These are phyloP conservation scores for Clitocybe nebularis DNA, from an alignment of 1,284 basidiomycete genomes.

Conservation along the genomic window DNA sequence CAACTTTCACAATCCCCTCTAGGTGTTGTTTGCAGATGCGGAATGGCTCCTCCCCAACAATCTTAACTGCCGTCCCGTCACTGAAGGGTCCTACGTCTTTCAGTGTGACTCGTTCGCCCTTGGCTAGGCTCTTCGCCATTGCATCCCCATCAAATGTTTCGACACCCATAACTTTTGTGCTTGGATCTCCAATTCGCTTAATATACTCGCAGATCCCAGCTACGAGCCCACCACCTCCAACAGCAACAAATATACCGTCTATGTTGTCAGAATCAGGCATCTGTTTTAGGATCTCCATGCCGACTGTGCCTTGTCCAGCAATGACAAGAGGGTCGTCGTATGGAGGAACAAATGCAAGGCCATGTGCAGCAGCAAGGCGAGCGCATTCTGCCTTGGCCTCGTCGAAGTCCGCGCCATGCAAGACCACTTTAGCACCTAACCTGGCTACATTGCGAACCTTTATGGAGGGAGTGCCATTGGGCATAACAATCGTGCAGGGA, in stretches of 20 bases:
- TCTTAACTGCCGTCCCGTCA: slow-evolving; percentile 98
- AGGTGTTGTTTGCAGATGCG: slow-evolving; percentile 84
- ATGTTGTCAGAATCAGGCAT: slow-evolving; percentile 69
- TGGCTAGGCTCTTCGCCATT: slow-evolving; percentile 77
- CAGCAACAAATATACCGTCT: slow-evolving; percentile 85
- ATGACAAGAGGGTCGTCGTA: slow-evolving; percentile 98
- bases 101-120: slow-evolving; percentile 79
- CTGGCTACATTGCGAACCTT: slow-evolving; percentile 94
- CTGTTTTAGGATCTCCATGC: slow-evolving; percentile 92
- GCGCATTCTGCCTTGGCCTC: slow-evolving; percentile 95
- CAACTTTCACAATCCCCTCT: slow-evolving; percentile 84
- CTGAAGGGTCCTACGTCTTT: slow-evolving; percentile 94
- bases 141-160: slow-evolving; percentile 97
- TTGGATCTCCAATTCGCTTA: slow-evolving; percentile 88
- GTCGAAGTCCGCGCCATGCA: slow-evolving; percentile 93
- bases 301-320: slow-evolving; percentile 95
- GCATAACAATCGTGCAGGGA: slow-evolving; percentile 99
- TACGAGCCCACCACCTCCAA: slow-evolving; percentile 93
- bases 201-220: slow-evolving; percentile 91
- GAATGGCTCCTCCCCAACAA: slow-evolving; percentile 95
- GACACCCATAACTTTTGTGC: slow-evolving; percentile 84
- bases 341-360: slow-evolving; percentile 90
- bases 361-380: slow-evolving; percentile 73
- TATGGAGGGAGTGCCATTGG: slow-evolving; percentile 91
- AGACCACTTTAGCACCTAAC: slow-evolving; percentile 90